Evolutionary conservation across 257 asterid genomes (phyloP).

Genomic region (Primulina huaijiensis): DNA sequence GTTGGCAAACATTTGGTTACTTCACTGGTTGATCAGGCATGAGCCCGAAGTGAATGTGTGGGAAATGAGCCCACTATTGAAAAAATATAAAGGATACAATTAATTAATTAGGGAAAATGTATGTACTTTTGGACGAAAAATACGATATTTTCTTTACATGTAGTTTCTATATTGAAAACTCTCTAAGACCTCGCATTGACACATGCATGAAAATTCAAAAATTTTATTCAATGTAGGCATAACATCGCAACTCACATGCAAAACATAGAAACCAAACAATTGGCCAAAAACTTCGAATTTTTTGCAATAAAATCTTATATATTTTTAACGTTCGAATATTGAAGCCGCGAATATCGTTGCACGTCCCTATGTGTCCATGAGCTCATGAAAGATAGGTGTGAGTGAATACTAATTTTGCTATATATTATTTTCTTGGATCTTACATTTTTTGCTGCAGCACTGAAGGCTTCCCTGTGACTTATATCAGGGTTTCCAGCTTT

Average conservation of each 20-base stretch:
- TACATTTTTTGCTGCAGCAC: constrained; percentile 99
- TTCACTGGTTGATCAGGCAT: constrained; percentile 99
- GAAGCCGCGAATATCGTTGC: too few relatives aligned
- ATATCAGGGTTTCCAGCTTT: constrained; percentile 99
- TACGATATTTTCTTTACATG: too few relatives aligned
- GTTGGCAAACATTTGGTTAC: constrained; percentile 86
- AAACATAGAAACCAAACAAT: not conserved
- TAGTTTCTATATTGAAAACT: not conserved
- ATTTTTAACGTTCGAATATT: too few relatives aligned
- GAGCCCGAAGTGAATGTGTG: constrained; percentile 98
- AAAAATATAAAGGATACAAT: constrained; percentile 26
- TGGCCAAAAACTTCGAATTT: not conserved
- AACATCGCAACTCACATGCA: too few relatives aligned
- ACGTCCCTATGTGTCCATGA: constrained; percentile 10
- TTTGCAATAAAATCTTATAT: not conserved
- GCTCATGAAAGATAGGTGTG: not conserved
- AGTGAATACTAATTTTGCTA: not conserved
- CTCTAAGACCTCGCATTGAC: not conserved
- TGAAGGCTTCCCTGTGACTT: constrained; percentile 99
- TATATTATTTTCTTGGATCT: constrained; percentile 46
- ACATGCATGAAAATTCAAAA: too few relatives aligned
- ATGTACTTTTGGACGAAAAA: too few relatives aligned
- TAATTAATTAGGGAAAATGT: not conserved
- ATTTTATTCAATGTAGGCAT: too few relatives aligned
- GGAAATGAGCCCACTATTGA: constrained; percentile 97